Percentiles rank a stretch among this genome's conserved stretches.
Evolutionary conservation across 2,329 filamentous ascomycete genomes (phyloP).

Genomic region (Bimuria novae-zelandiae): DNA sequence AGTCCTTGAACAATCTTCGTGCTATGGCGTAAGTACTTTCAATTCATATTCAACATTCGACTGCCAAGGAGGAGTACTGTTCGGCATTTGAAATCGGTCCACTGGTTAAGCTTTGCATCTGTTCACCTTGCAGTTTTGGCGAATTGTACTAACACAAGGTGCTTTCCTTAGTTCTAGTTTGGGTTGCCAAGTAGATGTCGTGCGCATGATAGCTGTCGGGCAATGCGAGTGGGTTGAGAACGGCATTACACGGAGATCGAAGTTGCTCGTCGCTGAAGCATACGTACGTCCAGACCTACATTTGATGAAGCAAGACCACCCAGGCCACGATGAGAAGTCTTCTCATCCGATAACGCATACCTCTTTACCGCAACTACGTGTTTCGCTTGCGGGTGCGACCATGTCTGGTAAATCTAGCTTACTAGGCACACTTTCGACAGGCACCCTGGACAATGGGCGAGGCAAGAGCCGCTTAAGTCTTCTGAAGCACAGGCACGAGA

Average conservation of each 20-base stretch:
- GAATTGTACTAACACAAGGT: neutral
- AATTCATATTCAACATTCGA: neutral
- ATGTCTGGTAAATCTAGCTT: constrained; percentile 92
- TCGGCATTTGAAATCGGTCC: neutral
- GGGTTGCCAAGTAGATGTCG: constrained; percentile 81
- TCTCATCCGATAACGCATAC: constrained; percentile 11
- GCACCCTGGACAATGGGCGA: constrained; percentile 86
- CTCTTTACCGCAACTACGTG: constrained; percentile 68
- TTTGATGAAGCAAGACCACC: constrained; percentile 17
- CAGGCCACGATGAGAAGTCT: constrained; percentile 4
- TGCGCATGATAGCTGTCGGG: constrained; percentile 82
- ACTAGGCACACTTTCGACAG: constrained; percentile 84
- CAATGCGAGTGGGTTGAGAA: constrained; percentile 75
- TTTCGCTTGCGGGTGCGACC: constrained; percentile 87
- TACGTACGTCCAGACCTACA: constrained; percentile 70
- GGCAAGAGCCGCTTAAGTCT: constrained; percentile 88
- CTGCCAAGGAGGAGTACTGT: too few species aligned
- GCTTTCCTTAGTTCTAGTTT: constrained; percentile 66
- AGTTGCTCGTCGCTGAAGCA: constrained; percentile 87
- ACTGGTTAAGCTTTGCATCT: neutral
- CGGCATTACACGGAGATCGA: constrained; percentile 46
- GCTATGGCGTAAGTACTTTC: constrained; percentile 69
- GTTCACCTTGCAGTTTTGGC: neutral
- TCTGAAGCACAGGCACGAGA: constrained; percentile 90
- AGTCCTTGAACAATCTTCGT: constrained; percentile 81